Conservation (phyloP, 2,329 filamentous ascomycete genomes). For the Neospermospora avenae region DNA sequence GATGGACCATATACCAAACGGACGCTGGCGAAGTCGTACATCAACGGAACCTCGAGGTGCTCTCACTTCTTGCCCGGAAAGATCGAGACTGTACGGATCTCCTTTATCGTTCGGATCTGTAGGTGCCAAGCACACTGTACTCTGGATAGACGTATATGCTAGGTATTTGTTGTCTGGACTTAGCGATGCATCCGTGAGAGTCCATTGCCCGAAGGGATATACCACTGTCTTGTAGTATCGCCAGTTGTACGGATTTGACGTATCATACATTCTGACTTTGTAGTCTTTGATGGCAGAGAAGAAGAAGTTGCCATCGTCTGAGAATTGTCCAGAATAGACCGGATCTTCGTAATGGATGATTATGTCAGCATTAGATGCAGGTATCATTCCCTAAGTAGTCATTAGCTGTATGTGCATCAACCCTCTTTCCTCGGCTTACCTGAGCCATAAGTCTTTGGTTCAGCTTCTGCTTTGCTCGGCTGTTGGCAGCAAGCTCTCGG, state of each 20-base stretch:
- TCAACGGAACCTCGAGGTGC: neutral
- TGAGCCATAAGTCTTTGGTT: slow-evolving; percentile 66
- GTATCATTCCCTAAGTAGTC: slow-evolving; percentile 64
- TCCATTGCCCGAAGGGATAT: slow-evolving; percentile 90
- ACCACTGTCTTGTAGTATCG: slow-evolving; percentile 87
- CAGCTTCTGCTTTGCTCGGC: slow-evolving; percentile 55
- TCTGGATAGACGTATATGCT: slow-evolving; percentile 86
- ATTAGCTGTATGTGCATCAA: neutral
- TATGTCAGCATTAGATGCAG: slow-evolving; percentile 73
- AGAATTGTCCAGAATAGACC: slow-evolving; percentile 95
- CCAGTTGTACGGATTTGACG: slow-evolving; percentile 92
- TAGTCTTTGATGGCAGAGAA: slow-evolving; percentile 91
- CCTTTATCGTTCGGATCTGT: slow-evolving; percentile 81
- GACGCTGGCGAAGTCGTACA: neutral
- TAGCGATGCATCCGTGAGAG: slow-evolving; percentile 87
- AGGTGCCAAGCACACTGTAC: slow-evolving; percentile 77
- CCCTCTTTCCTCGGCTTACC: slow-evolving; percentile 39
- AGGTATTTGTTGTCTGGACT: slow-evolving; percentile 90
- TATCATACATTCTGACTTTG: slow-evolving; percentile 95
- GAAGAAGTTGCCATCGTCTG: slow-evolving; percentile 96
- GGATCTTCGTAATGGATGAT: slow-evolving; percentile 83
- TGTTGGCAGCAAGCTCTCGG: slow-evolving; percentile 73
- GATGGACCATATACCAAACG: slow-evolving; percentile 78
- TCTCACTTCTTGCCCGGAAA: slow-evolving; percentile 45
- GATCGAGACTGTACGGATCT: slow-evolving; percentile 76